These are phyloP conservation scores for Vinca minor DNA, from an alignment of 257 asterid species.

Conservation along the genomic window DNA sequence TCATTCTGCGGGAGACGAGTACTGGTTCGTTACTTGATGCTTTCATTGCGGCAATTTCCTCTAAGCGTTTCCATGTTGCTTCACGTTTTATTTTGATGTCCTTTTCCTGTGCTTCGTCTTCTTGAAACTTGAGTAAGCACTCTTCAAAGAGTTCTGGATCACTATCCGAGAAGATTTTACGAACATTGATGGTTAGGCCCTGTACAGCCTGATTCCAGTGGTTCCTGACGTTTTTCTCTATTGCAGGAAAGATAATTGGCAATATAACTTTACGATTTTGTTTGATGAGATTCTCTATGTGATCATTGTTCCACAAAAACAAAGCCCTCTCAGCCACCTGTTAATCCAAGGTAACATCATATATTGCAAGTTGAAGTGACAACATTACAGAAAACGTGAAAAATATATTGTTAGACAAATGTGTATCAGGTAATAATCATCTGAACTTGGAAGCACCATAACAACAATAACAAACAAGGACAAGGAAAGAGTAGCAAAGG, in stretches of 20 bases:
- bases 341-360: conserved; percentile 11
- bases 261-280: conserved; percentile 68
- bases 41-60: conserved; percentile 57
- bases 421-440: neutral
- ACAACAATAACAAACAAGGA: neutral
- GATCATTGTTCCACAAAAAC: conserved; percentile 88
- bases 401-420: neutral
- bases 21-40: conserved; percentile 51
- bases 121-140: conserved; percentile 63
- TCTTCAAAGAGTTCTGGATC: conserved; percentile 72
- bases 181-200: conserved; percentile 70
- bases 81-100: conserved; percentile 48
- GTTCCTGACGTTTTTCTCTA: conserved; percentile 63
- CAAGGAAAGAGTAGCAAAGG: neutral
- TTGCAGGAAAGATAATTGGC: conserved; percentile 66
- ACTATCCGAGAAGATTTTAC: conserved; percentile 67
- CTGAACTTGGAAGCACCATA: neutral
- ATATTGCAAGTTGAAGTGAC: neutral
- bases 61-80: conserved; percentile 64
- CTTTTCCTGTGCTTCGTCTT: conserved; percentile 52
- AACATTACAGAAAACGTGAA: neutral
- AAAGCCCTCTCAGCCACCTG: conserved; percentile 96
- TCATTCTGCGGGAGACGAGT: conserved; percentile 36
- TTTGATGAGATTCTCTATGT: conserved; percentile 71
- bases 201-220: conserved; percentile 94